phyloP scores from a whole-genome alignment of 768 basidiomycete genomes.

The Crassisporium funariophilum region DNA sequence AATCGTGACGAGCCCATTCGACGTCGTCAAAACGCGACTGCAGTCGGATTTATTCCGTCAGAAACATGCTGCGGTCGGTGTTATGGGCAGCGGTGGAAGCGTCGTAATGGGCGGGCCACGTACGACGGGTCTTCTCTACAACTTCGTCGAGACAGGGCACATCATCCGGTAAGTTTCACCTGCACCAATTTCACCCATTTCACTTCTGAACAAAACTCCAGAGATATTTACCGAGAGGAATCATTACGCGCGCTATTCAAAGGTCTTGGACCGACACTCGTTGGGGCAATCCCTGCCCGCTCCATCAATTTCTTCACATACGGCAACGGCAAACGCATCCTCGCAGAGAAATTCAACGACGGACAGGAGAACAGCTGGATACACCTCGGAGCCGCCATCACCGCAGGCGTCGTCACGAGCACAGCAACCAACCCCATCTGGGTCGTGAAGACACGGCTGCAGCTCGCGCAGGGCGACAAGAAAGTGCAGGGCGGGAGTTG shows the following conservation, averaged over 20 bases:
- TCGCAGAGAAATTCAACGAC: constrained; percentile 80
- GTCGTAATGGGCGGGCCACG: constrained; percentile 41
- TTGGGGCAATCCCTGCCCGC: constrained; percentile 93
- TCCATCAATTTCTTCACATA: constrained; percentile 99
- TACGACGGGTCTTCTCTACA: constrained; percentile 69
- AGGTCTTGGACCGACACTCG: constrained; percentile 91
- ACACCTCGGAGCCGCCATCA: constrained; percentile 82
- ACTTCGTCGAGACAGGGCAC: constrained; percentile 93
- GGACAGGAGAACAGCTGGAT: constrained; percentile 83
- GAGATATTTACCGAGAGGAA: constrained; percentile 88
- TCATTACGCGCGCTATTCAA: constrained; percentile 90
- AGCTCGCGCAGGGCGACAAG: constrained; percentile 48
- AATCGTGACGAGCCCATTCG: constrained; percentile 95
- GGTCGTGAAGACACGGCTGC: constrained; percentile 97
- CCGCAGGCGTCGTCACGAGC: constrained; percentile 85
- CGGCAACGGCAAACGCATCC: constrained; percentile 92
- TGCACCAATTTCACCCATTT: not conserved
- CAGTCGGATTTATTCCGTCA: constrained; percentile 81
- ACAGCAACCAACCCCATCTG: constrained; percentile 97
- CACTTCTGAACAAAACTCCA: no score
- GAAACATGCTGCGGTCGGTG: constrained; percentile 39
- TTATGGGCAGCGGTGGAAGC: constrained; percentile 40
- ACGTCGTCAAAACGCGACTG: constrained; percentile 96
- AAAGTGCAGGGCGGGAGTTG: constrained; percentile 54
- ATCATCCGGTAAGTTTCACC: constrained; percentile 70